Evolutionary conservation across 1,284 basidiomycete genomes (phyloP), one percentile per base, ranked within the genome.

Genomic region (Erythrobasidium hasegawianum): DNA sequence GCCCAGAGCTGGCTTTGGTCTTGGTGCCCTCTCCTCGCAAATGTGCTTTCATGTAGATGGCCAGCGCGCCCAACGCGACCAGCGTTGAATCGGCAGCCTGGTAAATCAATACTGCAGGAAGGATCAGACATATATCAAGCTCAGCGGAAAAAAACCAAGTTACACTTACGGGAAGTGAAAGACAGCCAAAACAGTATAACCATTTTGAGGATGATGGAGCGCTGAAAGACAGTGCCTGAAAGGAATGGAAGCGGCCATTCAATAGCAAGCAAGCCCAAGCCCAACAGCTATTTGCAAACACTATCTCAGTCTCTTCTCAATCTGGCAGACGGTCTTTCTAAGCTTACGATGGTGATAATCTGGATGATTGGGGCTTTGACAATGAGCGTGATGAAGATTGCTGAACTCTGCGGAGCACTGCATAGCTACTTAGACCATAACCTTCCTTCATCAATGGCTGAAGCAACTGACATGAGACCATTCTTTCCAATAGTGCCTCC

Each of bases 281-380:
- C 86, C 41, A 87, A 69, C 38, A 85, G 24, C 76, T 69, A 45
- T 24, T 2, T 8, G 20, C 24, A 40, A 45, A 47, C 24, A n/a
- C n/a, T 20, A 10, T 13, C 3, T 22, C 16, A 38, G 3, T 16
- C 24, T 5, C 13, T 10, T 7, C 14, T 20, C 20, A 24, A 10
- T 22, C 11, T 16, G 14, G 22, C 8, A 8, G 10, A n/a, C 11
- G 29, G 18, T 2, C 18, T 16, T 9, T 3, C 2, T 7, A 0
- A 22, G 45, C 68, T 57, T 22, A 72, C 71, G 27, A 91, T 84
- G 29, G 83, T 79, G 29, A 87, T 53, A 43, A 86, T 83, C 72
- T 86, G 90, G 38, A 92, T 77, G 62, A 90, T 70, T 2, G 90
- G 90, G 1, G 79, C 74, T 71, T 86, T 86, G 76, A 91, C 86